These are phyloP conservation scores for Saussurea involucrata DNA, from an alignment of 129 eudicot genomes.

Conservation along the genomic window DNA sequence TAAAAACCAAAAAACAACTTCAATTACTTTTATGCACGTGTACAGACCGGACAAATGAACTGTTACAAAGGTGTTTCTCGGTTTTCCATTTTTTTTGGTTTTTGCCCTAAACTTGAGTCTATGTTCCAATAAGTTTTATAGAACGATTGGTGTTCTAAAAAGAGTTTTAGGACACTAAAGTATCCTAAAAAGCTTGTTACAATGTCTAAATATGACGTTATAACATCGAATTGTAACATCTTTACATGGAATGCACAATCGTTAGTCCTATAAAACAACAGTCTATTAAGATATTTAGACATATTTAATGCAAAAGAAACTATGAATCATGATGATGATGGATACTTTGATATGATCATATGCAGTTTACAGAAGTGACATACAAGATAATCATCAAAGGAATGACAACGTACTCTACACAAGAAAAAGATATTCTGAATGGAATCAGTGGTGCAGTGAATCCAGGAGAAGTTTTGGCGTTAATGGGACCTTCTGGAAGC, in stretches of 20 bases:
- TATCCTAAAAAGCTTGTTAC: neutral
- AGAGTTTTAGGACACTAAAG: too few relatives aligned
- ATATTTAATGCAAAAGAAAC: too few relatives aligned
- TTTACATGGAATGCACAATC: neutral
- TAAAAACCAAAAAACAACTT: too few relatives aligned
- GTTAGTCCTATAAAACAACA: neutral
- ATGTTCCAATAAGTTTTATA: too few relatives aligned
- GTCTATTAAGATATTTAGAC: too few relatives aligned
- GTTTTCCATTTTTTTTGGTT: too few relatives aligned
- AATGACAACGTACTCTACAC: conserved; percentile 45
- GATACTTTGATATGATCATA: neutral
- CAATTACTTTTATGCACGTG: too few relatives aligned
- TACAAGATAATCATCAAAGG: conserved; percentile 73
- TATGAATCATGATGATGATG: neutral
- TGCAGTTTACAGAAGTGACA: conserved; percentile 88
- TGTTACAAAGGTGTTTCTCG: too few relatives aligned
- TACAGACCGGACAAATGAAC: too few relatives aligned
- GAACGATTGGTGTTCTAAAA: too few relatives aligned
- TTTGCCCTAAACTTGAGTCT: too few relatives aligned
- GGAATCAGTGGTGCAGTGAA: conserved; percentile 77
- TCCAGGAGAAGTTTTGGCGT: conserved; percentile 92
- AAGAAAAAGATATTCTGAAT: conserved; percentile 66
- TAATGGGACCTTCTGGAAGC: conserved; percentile 98
- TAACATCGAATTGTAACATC: neutral
- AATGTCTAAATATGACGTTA: neutral